Evolutionary conservation across 163 green algal species (phyloP).

Genomic region (Scenedesmus sp.): DNA sequence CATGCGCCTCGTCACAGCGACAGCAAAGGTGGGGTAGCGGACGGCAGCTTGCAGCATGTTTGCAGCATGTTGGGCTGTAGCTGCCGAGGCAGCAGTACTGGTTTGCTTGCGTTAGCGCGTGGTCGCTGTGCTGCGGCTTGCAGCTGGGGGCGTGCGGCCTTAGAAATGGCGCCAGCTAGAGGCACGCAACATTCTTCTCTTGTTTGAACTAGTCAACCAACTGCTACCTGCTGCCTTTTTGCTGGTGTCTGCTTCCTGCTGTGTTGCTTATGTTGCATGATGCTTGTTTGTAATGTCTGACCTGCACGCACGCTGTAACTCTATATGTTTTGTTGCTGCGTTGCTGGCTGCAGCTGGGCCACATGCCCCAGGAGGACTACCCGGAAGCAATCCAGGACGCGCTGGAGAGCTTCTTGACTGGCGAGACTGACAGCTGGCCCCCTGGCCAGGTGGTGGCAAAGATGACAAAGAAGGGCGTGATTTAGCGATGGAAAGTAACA

Average conservation of each 20-base stretch:
- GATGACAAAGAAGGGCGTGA: conserved; percentile 50
- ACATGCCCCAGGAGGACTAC: conserved; percentile 81
- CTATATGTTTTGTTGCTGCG: too few relatives aligned
- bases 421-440: conserved; percentile 54
- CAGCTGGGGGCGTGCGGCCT: not conserved
- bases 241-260: not conserved
- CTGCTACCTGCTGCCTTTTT: not conserved
- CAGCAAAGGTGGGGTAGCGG: conserved; percentile 35
- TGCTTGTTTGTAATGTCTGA: too few relatives aligned
- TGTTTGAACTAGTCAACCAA: not conserved
- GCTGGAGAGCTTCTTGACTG: conserved; percentile 63
- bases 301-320: too few relatives aligned
- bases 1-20: conserved; percentile 63
- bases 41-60: not conserved
- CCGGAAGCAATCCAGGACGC: conserved; percentile 61
- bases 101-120: too few relatives aligned
- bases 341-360: conserved; percentile 60
- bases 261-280: too few relatives aligned
- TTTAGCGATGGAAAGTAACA: not conserved
- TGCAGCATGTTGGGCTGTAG: not conserved
- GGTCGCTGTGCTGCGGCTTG: not conserved
- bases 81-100: not conserved
- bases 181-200: not conserved
- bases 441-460: conserved; percentile 47
- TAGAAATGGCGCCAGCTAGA: not conserved